Conservation (phyloP, 129 eudicot species). For the Escallonia rubra region DNA sequence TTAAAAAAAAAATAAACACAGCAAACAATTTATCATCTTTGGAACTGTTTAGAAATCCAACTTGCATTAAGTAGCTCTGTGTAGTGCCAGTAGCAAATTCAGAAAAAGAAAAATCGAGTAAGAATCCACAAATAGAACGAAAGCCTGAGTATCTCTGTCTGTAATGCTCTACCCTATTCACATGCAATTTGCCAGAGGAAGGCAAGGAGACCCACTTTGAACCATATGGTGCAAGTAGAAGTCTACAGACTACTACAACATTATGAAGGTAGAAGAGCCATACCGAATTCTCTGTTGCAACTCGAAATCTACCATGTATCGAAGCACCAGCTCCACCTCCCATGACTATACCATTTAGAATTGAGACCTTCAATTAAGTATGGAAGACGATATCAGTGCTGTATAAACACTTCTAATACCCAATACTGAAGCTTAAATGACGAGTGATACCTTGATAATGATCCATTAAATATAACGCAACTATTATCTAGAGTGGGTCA, state of each 20-base stretch:
- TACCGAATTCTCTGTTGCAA: constrained; percentile 97
- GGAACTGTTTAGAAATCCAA: neutral
- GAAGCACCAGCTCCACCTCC: constrained; percentile 99
- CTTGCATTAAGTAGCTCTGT: neutral
- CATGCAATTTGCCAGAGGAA: too few species aligned
- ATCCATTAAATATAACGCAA: neutral
- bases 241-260: too few species aligned
- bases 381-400: constrained; percentile 11
- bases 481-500: constrained; percentile 9
- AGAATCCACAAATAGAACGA: too few species aligned
- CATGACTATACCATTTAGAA: constrained; percentile 89
- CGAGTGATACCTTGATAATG: neutral
- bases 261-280: constrained; percentile 8
- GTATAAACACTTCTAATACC: constrained; percentile 1
- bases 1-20: neutral
- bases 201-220: too few species aligned
- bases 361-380: constrained; percentile 54
- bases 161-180: too few species aligned
- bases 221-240: too few species aligned
- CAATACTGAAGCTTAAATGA: neutral
- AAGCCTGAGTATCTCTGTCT: too few species aligned
- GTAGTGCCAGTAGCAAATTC: neutral
- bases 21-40: neutral
- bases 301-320: constrained; percentile 90
- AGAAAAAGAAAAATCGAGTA: too few species aligned